Conservation (phyloP, 2,329 filamentous ascomycete genomes). For the Trichoderma arundinaceum region DNA sequence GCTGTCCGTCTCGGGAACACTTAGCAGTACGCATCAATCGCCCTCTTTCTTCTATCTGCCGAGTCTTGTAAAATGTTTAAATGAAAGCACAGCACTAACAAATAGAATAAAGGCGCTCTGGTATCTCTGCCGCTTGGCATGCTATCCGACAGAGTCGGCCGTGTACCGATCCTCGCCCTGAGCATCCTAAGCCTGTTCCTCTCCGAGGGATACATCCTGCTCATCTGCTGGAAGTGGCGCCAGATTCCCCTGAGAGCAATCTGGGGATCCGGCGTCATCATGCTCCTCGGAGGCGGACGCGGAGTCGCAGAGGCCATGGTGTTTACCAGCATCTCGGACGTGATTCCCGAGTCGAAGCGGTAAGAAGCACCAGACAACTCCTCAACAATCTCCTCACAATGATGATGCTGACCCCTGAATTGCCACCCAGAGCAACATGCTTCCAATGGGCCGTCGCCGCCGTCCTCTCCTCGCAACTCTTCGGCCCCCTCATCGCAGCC, state of each 20-base stretch:
- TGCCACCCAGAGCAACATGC: conserved; percentile 34
- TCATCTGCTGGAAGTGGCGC: conserved; percentile 35
- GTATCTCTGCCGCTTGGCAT: conserved; percentile 37
- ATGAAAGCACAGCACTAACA: background rate
- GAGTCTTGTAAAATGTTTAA: no score
- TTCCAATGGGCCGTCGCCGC: conserved; percentile 39
- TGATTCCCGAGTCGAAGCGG: conserved; percentile 33
- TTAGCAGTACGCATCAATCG: conserved; percentile 31
- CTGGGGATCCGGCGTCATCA: conserved; percentile 36
- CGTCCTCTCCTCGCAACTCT: conserved; percentile 36
- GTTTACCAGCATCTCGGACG: conserved; percentile 39
- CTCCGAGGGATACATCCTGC: conserved; percentile 36
- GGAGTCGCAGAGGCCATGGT: conserved; percentile 40
- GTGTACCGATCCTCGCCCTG: conserved; percentile 37
- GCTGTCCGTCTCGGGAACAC: conserved; percentile 35
- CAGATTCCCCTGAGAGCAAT: conserved; percentile 37
- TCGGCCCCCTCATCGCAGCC: conserved; percentile 35
- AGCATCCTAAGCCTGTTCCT: conserved; percentile 38
- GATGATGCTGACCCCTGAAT: background rate
- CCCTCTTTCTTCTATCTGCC: background rate
- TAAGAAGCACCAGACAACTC: background rate
- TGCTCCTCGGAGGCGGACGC: conserved; percentile 39
- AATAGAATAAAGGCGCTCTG: conserved; percentile 33
- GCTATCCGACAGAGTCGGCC: conserved; percentile 37
- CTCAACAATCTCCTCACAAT: no score